Evolutionary conservation across 2,329 filamentous ascomycete species (phyloP), one percentile per base, ranked within the genome.

Genomic region (Pseudopyricularia javanii): DNA sequence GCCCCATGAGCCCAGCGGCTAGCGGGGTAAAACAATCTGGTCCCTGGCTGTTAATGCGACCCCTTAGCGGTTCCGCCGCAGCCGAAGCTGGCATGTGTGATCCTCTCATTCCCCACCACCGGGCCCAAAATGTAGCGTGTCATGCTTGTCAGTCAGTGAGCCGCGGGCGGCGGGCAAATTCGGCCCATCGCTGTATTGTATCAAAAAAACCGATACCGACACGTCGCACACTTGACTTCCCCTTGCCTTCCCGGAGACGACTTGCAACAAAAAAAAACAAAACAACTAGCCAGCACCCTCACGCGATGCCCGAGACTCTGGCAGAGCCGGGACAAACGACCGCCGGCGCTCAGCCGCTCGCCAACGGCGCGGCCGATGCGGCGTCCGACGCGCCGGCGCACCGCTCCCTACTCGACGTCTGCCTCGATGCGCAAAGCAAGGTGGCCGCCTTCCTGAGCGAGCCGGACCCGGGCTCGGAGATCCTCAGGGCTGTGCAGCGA

Each of bases 391-490:
- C 28, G 30, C 26, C 52, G 28, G 28, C 35, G 28, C 34, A 47
- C 63, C 61, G 66, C 52, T 62, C 64, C 47, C 59, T 70, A 47
- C 62, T 66, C 52, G 66, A 70, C 22, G 64, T 75, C 62, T 80
- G 71, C 69, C 67, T 65, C 64, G 69, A 73, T 58, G 71, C 87
- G 56, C 75, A 81, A 59, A 67, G 68, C 56, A 78, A 79, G 65
- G 72, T 94, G 55, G 70, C 78, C 49, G 71, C 74, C 24, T 90
- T 95, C 62, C 73, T 94, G 53, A 72, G 72, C 48, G 74, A 82
- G 57, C 40, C 40, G 12, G 67, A 79, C 32, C 72, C 79, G 55
- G 71, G 74, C 3, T 75, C 78, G 20, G 70, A 79, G 52, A 67
- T 79, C 47, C 68, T 91, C 54, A 73, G 70, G 59, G 74, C 73